Percentiles rank a stretch among this genome's conserved stretches.
phyloP scores from a whole-genome alignment of 1,284 basidiomycete genomes.

The Uromyces viciae-fabae region DNA sequence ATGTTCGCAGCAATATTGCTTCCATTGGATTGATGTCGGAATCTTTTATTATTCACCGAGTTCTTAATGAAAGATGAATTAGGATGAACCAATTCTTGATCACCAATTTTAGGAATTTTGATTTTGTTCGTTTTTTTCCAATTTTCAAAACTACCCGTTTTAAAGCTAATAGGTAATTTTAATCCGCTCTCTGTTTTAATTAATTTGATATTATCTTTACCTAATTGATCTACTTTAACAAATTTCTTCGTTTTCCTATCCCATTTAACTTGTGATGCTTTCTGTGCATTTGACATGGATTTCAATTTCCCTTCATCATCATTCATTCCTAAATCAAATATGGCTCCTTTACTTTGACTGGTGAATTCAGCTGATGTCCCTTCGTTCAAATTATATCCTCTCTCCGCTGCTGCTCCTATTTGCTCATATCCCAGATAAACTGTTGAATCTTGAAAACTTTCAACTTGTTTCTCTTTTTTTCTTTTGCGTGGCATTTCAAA shows the following conservation, averaged over 20 bases:
- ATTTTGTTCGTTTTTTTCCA: slow-evolving; percentile 78
- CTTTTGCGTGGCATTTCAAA: slow-evolving; percentile 62
- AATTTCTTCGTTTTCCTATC: slow-evolving; percentile 97
- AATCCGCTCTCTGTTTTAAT: slow-evolving; percentile 89
- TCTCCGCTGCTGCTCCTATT: slow-evolving; percentile 76
- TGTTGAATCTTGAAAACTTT: slow-evolving; percentile 69
- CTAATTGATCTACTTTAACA: slow-evolving; percentile 73
- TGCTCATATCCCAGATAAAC: slow-evolving; percentile 91
- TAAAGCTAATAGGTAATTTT: slow-evolving; percentile 86
- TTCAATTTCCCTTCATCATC: slow-evolving; percentile 70
- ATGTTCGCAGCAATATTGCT: slow-evolving; percentile 64
- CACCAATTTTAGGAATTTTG: slow-evolving; percentile 73
- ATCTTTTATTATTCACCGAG: too few relatives aligned
- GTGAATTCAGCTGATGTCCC: slow-evolving; percentile 64
- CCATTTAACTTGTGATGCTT: slow-evolving; percentile 70
- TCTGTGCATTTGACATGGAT: slow-evolving; percentile 63
- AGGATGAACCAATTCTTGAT: slow-evolving; percentile 61
- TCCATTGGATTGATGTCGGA: slow-evolving; percentile 38
- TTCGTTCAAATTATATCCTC: slow-evolving; percentile 63
- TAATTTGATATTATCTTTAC: slow-evolving; percentile 90
- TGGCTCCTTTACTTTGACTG: slow-evolving; percentile 72
- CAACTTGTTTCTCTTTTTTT: slow-evolving; percentile 58
- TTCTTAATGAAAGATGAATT: slow-evolving; percentile 40
- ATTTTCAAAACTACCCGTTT: slow-evolving; percentile 87
- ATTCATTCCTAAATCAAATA: slow-evolving; percentile 73